Conservation (phyloP, 2,329 filamentous ascomycete genomes). For the Fonsecaea nubica region DNA sequence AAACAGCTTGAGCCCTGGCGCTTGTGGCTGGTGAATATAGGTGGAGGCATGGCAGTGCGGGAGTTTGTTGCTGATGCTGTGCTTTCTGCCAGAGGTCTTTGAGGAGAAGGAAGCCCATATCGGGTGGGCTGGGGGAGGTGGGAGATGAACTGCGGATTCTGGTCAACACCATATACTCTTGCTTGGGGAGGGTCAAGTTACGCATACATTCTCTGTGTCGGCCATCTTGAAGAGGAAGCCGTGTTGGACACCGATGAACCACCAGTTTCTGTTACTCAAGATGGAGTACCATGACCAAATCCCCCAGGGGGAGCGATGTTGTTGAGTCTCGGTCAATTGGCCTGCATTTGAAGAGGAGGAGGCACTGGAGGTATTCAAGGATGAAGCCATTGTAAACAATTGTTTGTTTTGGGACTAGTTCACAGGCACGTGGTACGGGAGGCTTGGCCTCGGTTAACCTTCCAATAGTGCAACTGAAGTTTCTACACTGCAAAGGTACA, state of each 20-base stretch:
- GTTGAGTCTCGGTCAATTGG: background rate
- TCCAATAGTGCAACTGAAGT: background rate
- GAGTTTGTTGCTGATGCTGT: conserved; percentile 61
- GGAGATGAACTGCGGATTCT: conserved; percentile 42
- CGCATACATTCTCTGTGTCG: conserved; percentile 36
- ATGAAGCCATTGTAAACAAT: conserved; percentile 6
- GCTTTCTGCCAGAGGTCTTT: conserved; percentile 56
- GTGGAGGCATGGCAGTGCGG: conserved; percentile 54
- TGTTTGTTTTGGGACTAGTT: conserved; percentile 2
- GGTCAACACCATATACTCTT: conserved; percentile 19
- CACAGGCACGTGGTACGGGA: background rate
- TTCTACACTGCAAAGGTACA: background rate
- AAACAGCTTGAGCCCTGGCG: conserved; percentile 59
- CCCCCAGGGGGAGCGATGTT: background rate
- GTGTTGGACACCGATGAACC: background rate
- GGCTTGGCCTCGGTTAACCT: background rate
- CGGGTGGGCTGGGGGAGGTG: conserved; percentile 46
- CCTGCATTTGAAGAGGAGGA: background rate
- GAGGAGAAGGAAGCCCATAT: conserved; percentile 40
- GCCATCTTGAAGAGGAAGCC: conserved; percentile 23
- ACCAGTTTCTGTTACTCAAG: background rate
- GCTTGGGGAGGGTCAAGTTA: background rate
- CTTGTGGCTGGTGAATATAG: conserved; percentile 54
- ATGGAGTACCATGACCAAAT: background rate
- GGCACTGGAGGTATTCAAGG: background rate